A percentile compares a stretch with the other conserved stretches of the same genome.
phyloP scores from a whole-genome alignment of 2,329 filamentous ascomycete genomes.

The Claviceps capensis region DNA sequence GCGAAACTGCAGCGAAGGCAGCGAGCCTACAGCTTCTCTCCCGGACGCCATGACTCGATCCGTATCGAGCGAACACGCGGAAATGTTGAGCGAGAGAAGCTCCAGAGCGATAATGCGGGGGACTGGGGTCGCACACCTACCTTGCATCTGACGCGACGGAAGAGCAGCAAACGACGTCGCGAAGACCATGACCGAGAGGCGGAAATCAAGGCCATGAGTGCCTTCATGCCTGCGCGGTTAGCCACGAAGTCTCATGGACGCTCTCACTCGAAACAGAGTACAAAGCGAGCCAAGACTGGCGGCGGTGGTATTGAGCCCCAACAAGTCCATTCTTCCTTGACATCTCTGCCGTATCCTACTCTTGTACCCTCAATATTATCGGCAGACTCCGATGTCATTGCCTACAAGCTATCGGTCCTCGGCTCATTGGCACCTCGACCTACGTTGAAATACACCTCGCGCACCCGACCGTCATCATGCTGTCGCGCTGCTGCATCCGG shows the following conservation, averaged over 20 bases:
- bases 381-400: conserved; percentile 53
- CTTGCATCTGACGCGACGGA: conserved; percentile 48
- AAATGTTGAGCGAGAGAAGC: conserved; percentile 1
- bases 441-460: conserved; percentile 60
- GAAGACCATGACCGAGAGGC: conserved; percentile 69
- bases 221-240: conserved; percentile 50
- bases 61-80: conserved; percentile 19
- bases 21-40: conserved; percentile 49
- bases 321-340: conserved; percentile 52
- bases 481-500: conserved; percentile 31
- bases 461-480: conserved; percentile 40
- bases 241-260: conserved; percentile 45
- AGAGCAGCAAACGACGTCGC: conserved; percentile 64
- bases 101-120: conserved; percentile 5
- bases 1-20: conserved; percentile 33
- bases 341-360: conserved; percentile 60
- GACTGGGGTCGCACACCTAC: conserved; percentile 29
- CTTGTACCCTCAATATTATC: conserved; percentile 69
- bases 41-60: conserved; percentile 42
- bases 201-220: conserved; percentile 76
- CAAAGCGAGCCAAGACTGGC: conserved; percentile 48
- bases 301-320: conserved; percentile 34
- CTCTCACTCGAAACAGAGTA: conserved; percentile 50
- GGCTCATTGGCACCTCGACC: conserved; percentile 77
- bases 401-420: conserved; percentile 69